Base-by-base conservation (phyloP, 2,329 filamentous ascomycete species). In the Phyllosticta ampelicida region DNA sequence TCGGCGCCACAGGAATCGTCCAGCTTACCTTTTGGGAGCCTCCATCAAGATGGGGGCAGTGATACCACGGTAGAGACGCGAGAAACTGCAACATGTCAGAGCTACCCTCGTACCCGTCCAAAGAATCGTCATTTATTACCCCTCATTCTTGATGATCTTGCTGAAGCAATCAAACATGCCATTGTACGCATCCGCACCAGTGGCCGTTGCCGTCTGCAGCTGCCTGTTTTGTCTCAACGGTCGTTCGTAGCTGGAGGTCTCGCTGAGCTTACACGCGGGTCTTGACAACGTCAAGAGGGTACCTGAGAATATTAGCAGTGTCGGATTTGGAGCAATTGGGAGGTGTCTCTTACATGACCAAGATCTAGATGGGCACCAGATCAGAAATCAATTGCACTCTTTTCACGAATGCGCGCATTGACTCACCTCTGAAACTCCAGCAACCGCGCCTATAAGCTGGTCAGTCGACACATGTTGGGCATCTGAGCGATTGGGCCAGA, bases 111-210 rank as follows among this genome's bases (percentile, higher is more conserved):
- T 30, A 29, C 23, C 50, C 52, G 23, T 28, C 19, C 6, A 30
- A 29, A 5, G 28, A 21, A 13, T 11, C 6, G 21, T 9, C 19
- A n/a, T 18, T 11, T 10, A 79, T 64, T 83, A 95, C 90, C 94
- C 94, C 79, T 99, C 94, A 73, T 95, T 86, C 75, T 84, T 87
- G 73, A 99, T 84, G 69, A 99, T 99, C 83, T 99, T 99, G 70
- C 84, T 81, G 80, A 99, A 95, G 80, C 92, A 97, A 76, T 99
- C 94, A 60, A 96, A 71, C 90, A 97, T 99, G 80, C 94, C 90
- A 78, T 84, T 96, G 82, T 99, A 97, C 66, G 82, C 79, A 68
- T 97, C 94, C 64, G 86, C 86, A 60, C 90, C 89, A 20, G 79
- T 77, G 50, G 79, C 83, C 64, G 78, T 81, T 68, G 86, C 86